These are phyloP conservation scores for Plasmodium chabaudi DNA, from an alignment of 169 alveolate species.

Conservation along the genomic window DNA sequence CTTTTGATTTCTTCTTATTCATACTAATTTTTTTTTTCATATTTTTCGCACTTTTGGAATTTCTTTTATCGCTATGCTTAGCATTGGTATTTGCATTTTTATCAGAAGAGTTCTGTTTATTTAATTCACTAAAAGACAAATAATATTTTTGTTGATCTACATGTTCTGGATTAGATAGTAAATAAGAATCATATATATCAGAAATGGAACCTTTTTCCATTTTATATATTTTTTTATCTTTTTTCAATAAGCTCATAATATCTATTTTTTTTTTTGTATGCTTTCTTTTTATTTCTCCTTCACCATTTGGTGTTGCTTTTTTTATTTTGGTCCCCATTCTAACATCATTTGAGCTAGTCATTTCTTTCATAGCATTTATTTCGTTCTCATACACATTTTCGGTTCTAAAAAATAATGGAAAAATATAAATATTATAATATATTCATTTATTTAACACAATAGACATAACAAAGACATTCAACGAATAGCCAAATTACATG, in stretches of 20 bases:
- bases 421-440: neutral
- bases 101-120: slow-evolving; percentile 22
- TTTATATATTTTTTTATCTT: slow-evolving; percentile 39
- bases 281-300: slow-evolving; percentile 12
- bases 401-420: slow-evolving; percentile 33
- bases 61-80: neutral
- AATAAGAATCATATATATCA: slow-evolving; percentile 47
- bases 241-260: slow-evolving; percentile 55
- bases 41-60: neutral
- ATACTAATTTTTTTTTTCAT: neutral
- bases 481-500: too few relatives aligned
- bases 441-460: neutral
- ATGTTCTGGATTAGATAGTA: slow-evolving; percentile 30
- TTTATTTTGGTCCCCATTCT: neutral
- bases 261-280: slow-evolving; percentile 15
- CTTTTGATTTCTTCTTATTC: neutral
- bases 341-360: slow-evolving; percentile 28
- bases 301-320: neutral
- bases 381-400: slow-evolving; percentile 64
- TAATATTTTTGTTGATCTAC: slow-evolving; percentile 45
- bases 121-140: slow-evolving; percentile 64
- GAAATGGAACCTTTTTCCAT: slow-evolving; percentile 10
- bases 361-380: slow-evolving; percentile 49
- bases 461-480: too few relatives aligned
- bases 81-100: slow-evolving; percentile 6